phyloP scores from a whole-genome alignment of 257 asterid genomes.

The Agastache rugosa region DNA sequence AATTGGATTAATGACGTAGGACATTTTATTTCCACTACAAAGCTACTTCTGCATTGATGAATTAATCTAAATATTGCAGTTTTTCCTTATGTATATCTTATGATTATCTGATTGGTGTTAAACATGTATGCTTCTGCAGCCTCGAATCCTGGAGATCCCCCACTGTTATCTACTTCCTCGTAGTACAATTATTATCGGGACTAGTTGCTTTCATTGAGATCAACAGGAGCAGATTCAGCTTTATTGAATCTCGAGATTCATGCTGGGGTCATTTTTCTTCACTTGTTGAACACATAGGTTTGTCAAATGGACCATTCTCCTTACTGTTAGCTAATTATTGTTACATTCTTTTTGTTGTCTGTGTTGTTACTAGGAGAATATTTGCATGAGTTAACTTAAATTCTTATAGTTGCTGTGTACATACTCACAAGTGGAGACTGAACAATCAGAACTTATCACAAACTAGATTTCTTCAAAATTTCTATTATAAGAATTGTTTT shows the following conservation, averaged over 20 bases:
- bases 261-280: slow-evolving; percentile 70
- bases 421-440: slow-evolving; percentile 13
- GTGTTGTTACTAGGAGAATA: slow-evolving; percentile 1
- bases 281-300: slow-evolving; percentile 79
- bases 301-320: slow-evolving; percentile 37
- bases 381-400: slow-evolving; percentile 6
- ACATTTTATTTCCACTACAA: slow-evolving; percentile 23
- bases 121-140: slow-evolving; percentile 60
- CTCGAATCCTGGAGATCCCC: slow-evolving; percentile 77
- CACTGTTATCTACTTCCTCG: slow-evolving; percentile 63
- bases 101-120: slow-evolving; percentile 30
- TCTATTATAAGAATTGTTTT: slow-evolving; percentile 1
- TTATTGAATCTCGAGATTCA: slow-evolving; percentile 60
- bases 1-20: slow-evolving; percentile 83
- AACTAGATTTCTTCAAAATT: slow-evolving; percentile 8
- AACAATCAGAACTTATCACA: neutral
- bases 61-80: neutral
- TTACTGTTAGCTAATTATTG: slow-evolving; percentile 9
- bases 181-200: slow-evolving; percentile 61
- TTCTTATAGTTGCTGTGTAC: neutral
- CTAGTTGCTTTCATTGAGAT: slow-evolving; percentile 69
- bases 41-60: slow-evolving; percentile 20
- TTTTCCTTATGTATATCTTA: slow-evolving; percentile 25
- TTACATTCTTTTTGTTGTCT: slow-evolving; percentile 8
- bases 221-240: slow-evolving; percentile 57